Percentiles rank a stretch among this genome's conserved stretches.
Evolutionary conservation across 768 basidiomycete genomes (phyloP).

Genomic region (Tricholoma flavovirens): DNA sequence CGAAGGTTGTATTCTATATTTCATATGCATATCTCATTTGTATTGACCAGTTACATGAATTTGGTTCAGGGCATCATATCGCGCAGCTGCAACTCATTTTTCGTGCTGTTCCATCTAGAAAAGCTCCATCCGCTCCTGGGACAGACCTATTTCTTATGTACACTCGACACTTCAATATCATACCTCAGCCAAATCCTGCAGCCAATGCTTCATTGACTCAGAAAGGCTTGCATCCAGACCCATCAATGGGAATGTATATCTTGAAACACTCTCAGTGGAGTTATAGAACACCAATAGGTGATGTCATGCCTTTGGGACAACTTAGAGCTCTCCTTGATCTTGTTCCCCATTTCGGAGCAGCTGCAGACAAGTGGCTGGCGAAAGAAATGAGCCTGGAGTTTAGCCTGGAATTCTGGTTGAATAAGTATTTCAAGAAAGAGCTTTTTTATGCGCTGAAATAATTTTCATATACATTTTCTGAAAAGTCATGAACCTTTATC

Average conservation of each 20-base stretch:
- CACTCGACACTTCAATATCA: constrained; percentile 1
- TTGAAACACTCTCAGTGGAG: background rate
- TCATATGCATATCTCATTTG: background rate
- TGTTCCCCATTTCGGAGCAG: background rate
- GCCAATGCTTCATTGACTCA: background rate
- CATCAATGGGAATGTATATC: background rate
- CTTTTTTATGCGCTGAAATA: background rate
- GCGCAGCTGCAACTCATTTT: background rate
- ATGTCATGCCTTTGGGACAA: constrained; percentile 1
- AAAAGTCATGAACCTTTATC: background rate
- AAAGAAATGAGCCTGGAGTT: background rate
- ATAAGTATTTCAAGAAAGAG: constrained; percentile 2
- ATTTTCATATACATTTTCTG: background rate
- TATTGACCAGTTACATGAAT: background rate
- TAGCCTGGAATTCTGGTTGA: constrained; percentile 1
- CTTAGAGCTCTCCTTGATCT: background rate
- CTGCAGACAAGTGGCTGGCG: background rate
- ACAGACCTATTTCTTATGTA: constrained; percentile 1
- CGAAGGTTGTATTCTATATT: background rate
- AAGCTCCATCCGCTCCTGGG: background rate
- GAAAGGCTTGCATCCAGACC: constrained; percentile 1
- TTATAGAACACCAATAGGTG: background rate
- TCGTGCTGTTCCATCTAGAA: background rate
- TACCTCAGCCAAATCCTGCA: constrained; percentile 2
- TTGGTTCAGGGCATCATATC: constrained; percentile 1